A percentile compares a stretch with the other conserved stretches of the same genome.
Conservation (phyloP, 495 filamentous ascomycete species). For the Letharia lupina region DNA sequence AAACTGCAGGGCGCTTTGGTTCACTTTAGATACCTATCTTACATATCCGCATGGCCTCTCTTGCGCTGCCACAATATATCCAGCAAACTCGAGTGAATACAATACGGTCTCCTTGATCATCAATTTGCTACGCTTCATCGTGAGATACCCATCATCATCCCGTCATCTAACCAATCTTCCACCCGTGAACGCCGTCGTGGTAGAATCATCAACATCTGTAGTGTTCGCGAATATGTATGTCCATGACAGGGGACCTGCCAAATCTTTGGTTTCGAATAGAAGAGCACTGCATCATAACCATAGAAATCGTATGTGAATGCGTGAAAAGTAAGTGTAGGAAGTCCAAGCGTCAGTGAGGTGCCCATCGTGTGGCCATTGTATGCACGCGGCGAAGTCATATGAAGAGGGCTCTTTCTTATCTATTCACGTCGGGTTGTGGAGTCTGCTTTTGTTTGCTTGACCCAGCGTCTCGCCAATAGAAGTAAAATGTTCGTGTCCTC, state of each 20-base stretch:
- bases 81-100: not conserved
- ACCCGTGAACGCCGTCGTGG: slow-evolving; percentile 5
- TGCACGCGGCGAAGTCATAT: not conserved
- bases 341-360: not conserved
- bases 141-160: slow-evolving; percentile 10
- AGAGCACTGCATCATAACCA: slow-evolving; percentile 8
- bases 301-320: slow-evolving; percentile 10
- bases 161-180: slow-evolving; percentile 3
- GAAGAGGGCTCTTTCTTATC: not conserved
- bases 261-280: slow-evolving; percentile 3
- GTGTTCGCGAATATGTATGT: slow-evolving; percentile 1
- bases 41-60: not conserved
- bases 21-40: not conserved
- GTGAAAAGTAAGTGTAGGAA: not conserved
- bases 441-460: slow-evolving; percentile 12
- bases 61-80: slow-evolving; percentile 2
- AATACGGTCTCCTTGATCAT: not conserved
- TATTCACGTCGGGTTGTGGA: not conserved
- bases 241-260: not conserved
- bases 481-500: slow-evolving; percentile 21
- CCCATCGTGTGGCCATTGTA: not conserved
- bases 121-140: slow-evolving; percentile 1
- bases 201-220: slow-evolving; percentile 1
- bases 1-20: not conserved
- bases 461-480: slow-evolving; percentile 23